phyloP scores from a whole-genome alignment of 2,329 filamentous ascomycete species.

The Macrophomina pseudophaseolina region DNA sequence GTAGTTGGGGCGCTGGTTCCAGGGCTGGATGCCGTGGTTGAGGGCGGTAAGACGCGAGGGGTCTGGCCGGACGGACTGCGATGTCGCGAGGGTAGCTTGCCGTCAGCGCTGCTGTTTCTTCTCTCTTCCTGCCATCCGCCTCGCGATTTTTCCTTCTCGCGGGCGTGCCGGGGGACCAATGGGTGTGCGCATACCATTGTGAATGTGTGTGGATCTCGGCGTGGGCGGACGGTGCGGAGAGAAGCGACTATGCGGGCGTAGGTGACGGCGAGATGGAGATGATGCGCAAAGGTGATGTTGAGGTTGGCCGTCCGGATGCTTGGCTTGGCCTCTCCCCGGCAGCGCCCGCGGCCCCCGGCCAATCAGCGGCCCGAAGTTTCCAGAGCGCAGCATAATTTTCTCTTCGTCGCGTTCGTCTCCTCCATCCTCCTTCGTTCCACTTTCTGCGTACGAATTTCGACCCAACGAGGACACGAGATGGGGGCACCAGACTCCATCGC shows the following conservation, averaged over 20 bases:
- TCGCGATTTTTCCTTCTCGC: too few relatives aligned
- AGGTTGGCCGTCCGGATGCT: conserved; percentile 9
- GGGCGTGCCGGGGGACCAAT: neutral
- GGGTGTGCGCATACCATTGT: conserved; percentile 6
- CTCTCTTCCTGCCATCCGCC: neutral
- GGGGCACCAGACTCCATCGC: neutral
- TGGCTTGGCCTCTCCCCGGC: neutral
- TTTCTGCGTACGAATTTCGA: neutral
- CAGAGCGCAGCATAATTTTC: neutral
- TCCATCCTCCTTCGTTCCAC: neutral
- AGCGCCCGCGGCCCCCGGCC: conserved; percentile 7
- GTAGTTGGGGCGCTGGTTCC: conserved; percentile 45
- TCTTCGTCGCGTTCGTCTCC: neutral
- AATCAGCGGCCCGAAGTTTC: conserved; percentile 26
- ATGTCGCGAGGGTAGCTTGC: neutral
- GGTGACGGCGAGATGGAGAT: neutral
- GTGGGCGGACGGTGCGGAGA: neutral
- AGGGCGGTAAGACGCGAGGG: neutral
- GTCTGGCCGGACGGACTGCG: neutral
- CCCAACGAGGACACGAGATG: neutral
- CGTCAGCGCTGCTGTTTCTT: neutral
- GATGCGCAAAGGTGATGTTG: conserved; percentile 24
- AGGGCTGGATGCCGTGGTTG: conserved; percentile 34
- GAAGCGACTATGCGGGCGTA: neutral
- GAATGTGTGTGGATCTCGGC: neutral